These are phyloP conservation scores for Diaporthe sp. DNA, from an alignment of 2,329 filamentous ascomycete species.

Conservation along the genomic window DNA sequence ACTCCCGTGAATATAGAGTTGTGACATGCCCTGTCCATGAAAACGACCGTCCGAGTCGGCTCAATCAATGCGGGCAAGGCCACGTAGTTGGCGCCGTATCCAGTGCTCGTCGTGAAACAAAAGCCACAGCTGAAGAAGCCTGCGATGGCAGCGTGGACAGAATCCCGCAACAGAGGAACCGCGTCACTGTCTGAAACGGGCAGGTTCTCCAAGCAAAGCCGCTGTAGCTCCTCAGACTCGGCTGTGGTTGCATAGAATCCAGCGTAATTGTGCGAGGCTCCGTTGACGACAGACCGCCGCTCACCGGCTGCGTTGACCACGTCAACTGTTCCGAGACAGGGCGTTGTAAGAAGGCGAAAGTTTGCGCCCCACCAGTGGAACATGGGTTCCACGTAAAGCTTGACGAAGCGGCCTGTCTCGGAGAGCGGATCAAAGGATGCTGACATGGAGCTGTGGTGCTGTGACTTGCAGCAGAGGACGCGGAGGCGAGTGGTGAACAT, in stretches of 20 bases:
- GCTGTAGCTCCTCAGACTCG: constrained; percentile 36
- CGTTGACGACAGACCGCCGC: constrained; percentile 32
- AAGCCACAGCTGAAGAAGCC: not conserved
- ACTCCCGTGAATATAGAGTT: not conserved
- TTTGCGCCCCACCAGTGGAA: constrained; percentile 42
- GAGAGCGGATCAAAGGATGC: not conserved
- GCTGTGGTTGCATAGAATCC: constrained; percentile 37
- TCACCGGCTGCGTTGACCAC: constrained; percentile 25
- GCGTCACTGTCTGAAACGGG: constrained; percentile 38
- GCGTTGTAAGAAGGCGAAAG: constrained; percentile 37
- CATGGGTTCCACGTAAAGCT: constrained; percentile 40
- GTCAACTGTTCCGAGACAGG: constrained; percentile 30
- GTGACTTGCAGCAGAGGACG: not conserved
- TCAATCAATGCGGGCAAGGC: not conserved
- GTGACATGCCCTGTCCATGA: not conserved
- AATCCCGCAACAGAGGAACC: not conserved
- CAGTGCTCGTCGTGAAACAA: not conserved
- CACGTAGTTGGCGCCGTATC: not conserved
- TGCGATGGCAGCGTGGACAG: not conserved
- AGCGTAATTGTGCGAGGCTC: constrained; percentile 42
- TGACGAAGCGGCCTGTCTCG: not conserved
- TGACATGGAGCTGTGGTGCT: constrained; percentile 4
- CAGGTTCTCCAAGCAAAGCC: constrained; percentile 37
- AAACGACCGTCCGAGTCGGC: not conserved
- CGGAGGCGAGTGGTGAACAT: not conserved